Base-by-base conservation (phyloP, 108 stramenopile genomes). In the Cyclotella kingstonii region DNA sequence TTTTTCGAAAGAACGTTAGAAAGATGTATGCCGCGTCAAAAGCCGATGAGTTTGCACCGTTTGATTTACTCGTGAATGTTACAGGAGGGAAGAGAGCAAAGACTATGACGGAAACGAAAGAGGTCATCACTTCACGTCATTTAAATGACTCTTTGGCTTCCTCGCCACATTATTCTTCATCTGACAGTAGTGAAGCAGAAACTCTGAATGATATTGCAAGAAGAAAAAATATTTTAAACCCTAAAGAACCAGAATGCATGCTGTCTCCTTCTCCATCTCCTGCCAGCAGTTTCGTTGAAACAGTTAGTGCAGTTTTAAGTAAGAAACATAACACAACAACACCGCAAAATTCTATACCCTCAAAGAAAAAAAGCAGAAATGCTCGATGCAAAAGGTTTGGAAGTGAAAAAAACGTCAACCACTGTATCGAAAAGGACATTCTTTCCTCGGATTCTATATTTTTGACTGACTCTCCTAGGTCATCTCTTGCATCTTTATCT, bases 41-140 rank as follows among this genome's bases (percentile, higher is more conserved):
- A 43, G 68, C 59, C 9, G 73, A 74, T 3, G 66, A 60, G 18
- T 74, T 74, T 54, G 73, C 73, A 2, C 73, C 73, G 5, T 68
- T 74, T 66, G 73, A 74, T 34, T 42, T 74, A 60, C 25, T 73
- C 19, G 35, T 61, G n/a, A 73, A 44, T 28, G 17, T 68, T 14
- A 55, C 44, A 4, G 59, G 59, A 8, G 31, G 31, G 10, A 44
- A 44, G 36, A n/a, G n/a, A 34, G 53, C 18, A 35, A 35, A 19
- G 53, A 6, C 28, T 5, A 38, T 21, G 1, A n/a, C n/a, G n/a
- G 27, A 30, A 30, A n/a, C 11, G 1, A 3, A 19, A 2, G 1
- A 28, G 10, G 5, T 29, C 28, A 30, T 4, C 26, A 19, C 27
- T 2, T 11, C 49, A 2, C 4, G 31, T 14, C 9, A 51, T 15